Evolutionary conservation across 2,329 filamentous ascomycete genomes (phyloP), one percentile per base, ranked within the genome.

Genomic region (Zymoseptoria passerinii): DNA sequence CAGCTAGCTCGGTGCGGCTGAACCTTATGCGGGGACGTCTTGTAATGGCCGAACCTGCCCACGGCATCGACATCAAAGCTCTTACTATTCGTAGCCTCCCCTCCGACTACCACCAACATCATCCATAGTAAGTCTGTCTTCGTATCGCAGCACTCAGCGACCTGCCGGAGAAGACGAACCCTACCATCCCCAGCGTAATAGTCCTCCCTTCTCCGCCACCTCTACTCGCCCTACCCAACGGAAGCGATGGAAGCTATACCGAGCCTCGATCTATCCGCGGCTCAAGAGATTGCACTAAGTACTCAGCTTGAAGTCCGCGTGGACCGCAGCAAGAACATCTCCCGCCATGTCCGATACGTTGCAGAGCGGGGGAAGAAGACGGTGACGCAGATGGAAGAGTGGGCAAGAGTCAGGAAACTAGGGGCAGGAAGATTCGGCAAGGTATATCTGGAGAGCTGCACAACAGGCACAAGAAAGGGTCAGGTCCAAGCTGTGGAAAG

Each of bases 401-500:
- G 35, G 55, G n/a, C 28, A 48, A 16, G 23, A 52, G 28, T 20
- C 44, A 19, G 20, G n/a, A 13, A 35, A 13, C 23, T 51, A 7
- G 13, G 28, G 1, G 19, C 19, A 10, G 57, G 57, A n/a, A 49
- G 48, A n/a, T 59, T 55, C 28, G 56, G 52, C 10, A 23, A n/a
- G n/a, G 52, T 58, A n/a, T 58, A 50, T 23, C 52, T 53, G 3
- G 52, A 58, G 13, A 28, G 52, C 19, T 56, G 57, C 53, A 55
- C 52, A 35, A 54, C 28, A 4, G 57, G 53, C 18, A 20, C 16
- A 16, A 51, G 16, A 1, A 19, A 49, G 10, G 52, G 52, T 9
- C 8, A 28, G 5, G 55, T 53, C 8, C 53, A 53, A 10, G 57
- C 58, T 5, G 58, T 59, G 48, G 57, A 59, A 54, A 50, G 57